phyloP scores from a whole-genome alignment of 2,329 filamentous ascomycete species.

The Cercospora nicotianae region DNA sequence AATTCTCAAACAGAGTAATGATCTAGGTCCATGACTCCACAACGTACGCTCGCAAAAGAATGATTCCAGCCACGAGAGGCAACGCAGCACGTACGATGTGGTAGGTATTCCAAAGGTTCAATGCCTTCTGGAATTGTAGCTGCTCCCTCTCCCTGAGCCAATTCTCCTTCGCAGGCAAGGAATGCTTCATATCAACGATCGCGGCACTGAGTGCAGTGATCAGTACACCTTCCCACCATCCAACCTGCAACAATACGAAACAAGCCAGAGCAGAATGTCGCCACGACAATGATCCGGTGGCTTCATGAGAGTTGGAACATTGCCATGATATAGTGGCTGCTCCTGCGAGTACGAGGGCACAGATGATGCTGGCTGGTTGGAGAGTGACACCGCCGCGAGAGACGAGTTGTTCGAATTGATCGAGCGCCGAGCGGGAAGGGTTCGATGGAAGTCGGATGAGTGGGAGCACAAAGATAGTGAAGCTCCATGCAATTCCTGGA shows the following conservation, averaged over 20 bases:
- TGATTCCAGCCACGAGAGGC: neutral
- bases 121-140: neutral
- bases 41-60: neutral
- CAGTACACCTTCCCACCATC: neutral
- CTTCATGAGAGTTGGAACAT: neutral
- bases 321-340: neutral
- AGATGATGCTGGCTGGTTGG: neutral
- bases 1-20: neutral
- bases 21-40: neutral
- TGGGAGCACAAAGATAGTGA: neutral
- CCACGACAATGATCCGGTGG: neutral
- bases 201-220: neutral
- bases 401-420: neutral
- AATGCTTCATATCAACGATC: neutral
- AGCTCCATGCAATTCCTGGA: neutral
- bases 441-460: neutral
- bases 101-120: neutral
- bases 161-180: neutral
- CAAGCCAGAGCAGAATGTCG: neutral
- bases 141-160: neutral
- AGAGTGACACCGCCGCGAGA: neutral
- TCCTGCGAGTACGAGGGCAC: neutral
- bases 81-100: neutral
- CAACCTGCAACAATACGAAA: neutral
- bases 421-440: neutral